phyloP scores from a whole-genome alignment of 352 stramenopile genomes.

The Phytophthora gonapodyides region DNA sequence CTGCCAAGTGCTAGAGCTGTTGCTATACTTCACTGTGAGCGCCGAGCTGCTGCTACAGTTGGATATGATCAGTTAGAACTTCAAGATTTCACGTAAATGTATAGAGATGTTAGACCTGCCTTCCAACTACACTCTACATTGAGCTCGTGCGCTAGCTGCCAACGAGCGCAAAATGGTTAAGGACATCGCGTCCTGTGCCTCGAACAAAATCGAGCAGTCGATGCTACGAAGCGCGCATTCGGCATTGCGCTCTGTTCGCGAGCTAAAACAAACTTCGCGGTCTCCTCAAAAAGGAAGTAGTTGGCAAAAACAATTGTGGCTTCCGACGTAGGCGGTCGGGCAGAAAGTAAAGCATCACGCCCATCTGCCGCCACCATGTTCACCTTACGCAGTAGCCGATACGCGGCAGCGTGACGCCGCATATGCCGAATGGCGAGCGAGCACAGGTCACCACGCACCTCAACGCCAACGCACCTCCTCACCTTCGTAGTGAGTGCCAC shows the following conservation, averaged over 20 bases:
- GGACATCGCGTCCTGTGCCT: background rate
- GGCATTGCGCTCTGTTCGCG: background rate
- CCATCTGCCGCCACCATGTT: background rate
- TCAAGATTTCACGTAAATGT: background rate
- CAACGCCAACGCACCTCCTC: background rate
- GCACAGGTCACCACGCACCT: background rate
- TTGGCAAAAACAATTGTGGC: slow-evolving; percentile 9
- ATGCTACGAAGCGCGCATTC: background rate
- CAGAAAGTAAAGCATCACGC: background rate
- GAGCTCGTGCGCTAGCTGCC: background rate
- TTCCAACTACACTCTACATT: background rate
- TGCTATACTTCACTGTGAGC: too few species aligned
- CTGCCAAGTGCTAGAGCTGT: too few species aligned
- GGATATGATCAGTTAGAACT: too few species aligned
- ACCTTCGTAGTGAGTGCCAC: background rate
- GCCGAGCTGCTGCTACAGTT: too few species aligned
- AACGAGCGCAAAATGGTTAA: background rate
- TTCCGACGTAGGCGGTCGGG: background rate
- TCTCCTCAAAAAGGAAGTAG: slow-evolving; percentile 8
- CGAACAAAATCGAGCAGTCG: background rate
- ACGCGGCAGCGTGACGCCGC: background rate
- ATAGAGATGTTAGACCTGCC: background rate
- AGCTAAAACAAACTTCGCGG: background rate
- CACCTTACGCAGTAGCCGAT: slow-evolving; percentile 1
- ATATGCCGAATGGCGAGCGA: background rate